phyloP scores from a whole-genome alignment of 352 stramenopile species.

The Pythium graminicola region DNA sequence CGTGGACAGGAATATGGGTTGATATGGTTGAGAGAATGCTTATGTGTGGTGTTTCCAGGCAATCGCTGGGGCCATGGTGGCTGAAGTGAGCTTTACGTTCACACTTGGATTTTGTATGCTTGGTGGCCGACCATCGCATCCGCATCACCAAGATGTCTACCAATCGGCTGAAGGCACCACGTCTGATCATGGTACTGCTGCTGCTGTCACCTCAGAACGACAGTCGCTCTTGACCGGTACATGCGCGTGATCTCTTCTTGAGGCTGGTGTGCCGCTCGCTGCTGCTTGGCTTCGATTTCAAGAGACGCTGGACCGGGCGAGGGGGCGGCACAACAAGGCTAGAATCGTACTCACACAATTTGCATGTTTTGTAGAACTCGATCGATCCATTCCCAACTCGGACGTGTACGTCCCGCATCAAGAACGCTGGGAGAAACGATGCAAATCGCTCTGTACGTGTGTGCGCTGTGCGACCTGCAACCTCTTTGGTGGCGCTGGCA shows the following conservation, averaged over 20 bases:
- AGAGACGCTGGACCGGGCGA: conserved; percentile 4
- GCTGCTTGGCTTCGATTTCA: conserved; percentile 2
- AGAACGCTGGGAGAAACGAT: conserved; percentile 68
- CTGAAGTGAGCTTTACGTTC: conserved; percentile 66
- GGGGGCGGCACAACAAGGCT: neutral
- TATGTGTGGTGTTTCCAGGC: conserved; percentile 23
- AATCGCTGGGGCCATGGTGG: conserved; percentile 48
- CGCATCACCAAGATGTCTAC: conserved; percentile 6
- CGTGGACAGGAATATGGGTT: neutral
- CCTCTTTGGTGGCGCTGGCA: conserved; percentile 79
- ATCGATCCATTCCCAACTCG: conserved; percentile 57
- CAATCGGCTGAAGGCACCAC: conserved; percentile 2
- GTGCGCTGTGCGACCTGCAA: conserved; percentile 84
- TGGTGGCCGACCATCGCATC: conserved; percentile 29
- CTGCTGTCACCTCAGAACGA: conserved; percentile 51
- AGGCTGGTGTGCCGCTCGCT: conserved; percentile 9
- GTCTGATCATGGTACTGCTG: conserved; percentile 48
- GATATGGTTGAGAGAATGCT: neutral
- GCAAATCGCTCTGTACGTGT: conserved; percentile 67
- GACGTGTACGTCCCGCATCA: conserved; percentile 80
- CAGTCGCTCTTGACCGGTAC: conserved; percentile 74
- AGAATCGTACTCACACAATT: conserved; percentile 12
- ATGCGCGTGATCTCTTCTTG: conserved; percentile 5
- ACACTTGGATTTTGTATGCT: conserved; percentile 69
- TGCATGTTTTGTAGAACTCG: conserved; percentile 32